A percentile compares a stretch with the other conserved stretches of the same genome.
phyloP scores from a whole-genome alignment of 345 rosid genomes.

The Atalantia buxifolia region DNA sequence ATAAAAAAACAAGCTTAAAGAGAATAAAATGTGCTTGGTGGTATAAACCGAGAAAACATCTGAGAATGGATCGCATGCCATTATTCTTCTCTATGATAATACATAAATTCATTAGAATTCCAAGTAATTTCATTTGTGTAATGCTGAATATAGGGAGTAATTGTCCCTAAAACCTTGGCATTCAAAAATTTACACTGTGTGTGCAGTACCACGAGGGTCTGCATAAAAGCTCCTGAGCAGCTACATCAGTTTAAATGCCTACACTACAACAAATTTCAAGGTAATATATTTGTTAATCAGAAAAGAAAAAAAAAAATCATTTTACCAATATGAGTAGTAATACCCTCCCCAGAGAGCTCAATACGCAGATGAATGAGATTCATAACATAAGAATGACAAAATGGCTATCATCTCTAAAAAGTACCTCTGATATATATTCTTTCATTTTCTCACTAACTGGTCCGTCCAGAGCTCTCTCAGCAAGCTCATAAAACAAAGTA shows the following conservation, averaged over 20 bases:
- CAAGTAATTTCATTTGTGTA: neutral
- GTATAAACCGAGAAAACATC: neutral
- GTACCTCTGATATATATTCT: slow-evolving; percentile 78
- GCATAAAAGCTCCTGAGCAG: neutral
- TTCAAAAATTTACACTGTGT: neutral
- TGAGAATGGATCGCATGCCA: neutral
- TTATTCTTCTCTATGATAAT: neutral
- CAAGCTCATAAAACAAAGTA: slow-evolving; percentile 68
- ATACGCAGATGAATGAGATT: neutral
- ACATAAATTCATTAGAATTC: neutral
- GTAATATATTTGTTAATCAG: neutral
- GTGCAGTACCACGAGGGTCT: neutral
- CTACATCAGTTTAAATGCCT: neutral
- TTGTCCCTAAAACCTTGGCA: neutral
- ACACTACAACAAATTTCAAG: neutral
- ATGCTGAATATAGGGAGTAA: neutral
- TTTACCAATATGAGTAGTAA: neutral
- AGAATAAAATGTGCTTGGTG: neutral
- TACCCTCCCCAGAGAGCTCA: neutral
- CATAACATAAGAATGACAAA: neutral
- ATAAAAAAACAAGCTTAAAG: neutral
- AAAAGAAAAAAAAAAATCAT: neutral
- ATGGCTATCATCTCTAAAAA: neutral
- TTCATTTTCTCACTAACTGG: slow-evolving; percentile 56
- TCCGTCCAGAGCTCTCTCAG: slow-evolving; percentile 87